These are phyloP conservation scores for Dendrobium huoshanense DNA, from an alignment of 106 monocot species.

Conservation along the genomic window DNA sequence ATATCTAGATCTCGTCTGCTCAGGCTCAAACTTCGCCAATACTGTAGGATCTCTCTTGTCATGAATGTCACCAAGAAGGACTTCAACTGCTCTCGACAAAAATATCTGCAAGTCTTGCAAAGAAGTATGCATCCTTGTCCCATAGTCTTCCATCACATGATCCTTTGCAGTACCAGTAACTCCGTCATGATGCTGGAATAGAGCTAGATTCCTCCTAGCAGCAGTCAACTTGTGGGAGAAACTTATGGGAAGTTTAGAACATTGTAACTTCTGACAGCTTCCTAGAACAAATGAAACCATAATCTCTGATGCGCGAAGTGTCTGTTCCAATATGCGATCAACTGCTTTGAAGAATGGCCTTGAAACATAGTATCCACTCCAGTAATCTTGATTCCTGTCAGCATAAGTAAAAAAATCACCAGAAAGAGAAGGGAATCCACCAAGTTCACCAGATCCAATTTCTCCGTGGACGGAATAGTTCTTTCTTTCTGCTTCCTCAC, in stretches of 20 bases:
- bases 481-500: slow-evolving; percentile 73
- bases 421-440: slow-evolving; percentile 88
- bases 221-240: slow-evolving; percentile 86
- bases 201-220: slow-evolving; percentile 91
- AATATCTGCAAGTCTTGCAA: slow-evolving; percentile 84
- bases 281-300: slow-evolving; percentile 73
- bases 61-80: slow-evolving; percentile 54
- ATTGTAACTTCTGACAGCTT: slow-evolving; percentile 69
- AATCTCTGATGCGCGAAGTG: slow-evolving; percentile 88
- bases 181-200: slow-evolving; percentile 98
- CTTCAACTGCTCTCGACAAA: slow-evolving; percentile 75
- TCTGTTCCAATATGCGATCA: slow-evolving; percentile 88
- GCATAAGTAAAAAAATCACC: slow-evolving; percentile 99
- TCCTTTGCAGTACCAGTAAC: slow-evolving; percentile 95
- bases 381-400: slow-evolving; percentile 90
- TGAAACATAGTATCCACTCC: slow-evolving; percentile 99
- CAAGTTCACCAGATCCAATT: slow-evolving; percentile 67
- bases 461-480: slow-evolving; percentile 78
- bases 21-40: slow-evolving; percentile 58
- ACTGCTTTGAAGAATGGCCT: slow-evolving; percentile 98
- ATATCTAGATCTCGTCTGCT: slow-evolving; percentile 75
- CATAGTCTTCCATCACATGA: slow-evolving; percentile 89
- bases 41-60: slow-evolving; percentile 68
- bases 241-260: slow-evolving; percentile 64
- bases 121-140: slow-evolving; percentile 79